phyloP scores from a whole-genome alignment of 2,329 filamentous ascomycete genomes.

The Beauveria bassiana region DNA sequence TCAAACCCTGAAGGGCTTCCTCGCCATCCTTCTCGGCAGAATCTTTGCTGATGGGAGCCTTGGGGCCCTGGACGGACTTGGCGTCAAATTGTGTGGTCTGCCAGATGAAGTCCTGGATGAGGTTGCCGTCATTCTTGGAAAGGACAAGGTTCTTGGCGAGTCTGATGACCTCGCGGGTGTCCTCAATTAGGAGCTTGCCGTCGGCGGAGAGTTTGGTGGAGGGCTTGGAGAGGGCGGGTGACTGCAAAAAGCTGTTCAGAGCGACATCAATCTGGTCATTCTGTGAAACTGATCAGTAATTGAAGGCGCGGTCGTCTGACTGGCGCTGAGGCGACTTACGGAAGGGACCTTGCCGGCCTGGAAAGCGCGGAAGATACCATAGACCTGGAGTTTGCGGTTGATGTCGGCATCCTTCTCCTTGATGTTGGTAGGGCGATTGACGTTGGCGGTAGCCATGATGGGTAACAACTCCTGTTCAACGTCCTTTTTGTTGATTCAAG shows the following conservation, averaged over 20 bases:
- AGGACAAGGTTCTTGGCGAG: slow-evolving; percentile 79
- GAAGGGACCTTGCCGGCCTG: slow-evolving; percentile 85
- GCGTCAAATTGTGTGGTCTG: slow-evolving; percentile 71
- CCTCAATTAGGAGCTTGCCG: slow-evolving; percentile 68
- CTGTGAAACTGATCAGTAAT: slow-evolving; percentile 31
- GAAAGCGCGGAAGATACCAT: slow-evolving; percentile 83
- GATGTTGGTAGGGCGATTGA: slow-evolving; percentile 67
- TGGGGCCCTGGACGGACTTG: slow-evolving; percentile 53
- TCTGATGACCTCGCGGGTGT: slow-evolving; percentile 71
- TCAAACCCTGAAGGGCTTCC: slow-evolving; percentile 73
- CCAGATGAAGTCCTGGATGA: slow-evolving; percentile 96
- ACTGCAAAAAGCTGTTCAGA: slow-evolving; percentile 77
- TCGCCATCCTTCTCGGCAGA: slow-evolving; percentile 75
- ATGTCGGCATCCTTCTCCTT: slow-evolving; percentile 79
- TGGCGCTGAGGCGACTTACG: slow-evolving; percentile 41
- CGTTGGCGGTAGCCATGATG: slow-evolving; percentile 28
- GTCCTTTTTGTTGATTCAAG: background rate
- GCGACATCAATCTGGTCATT: slow-evolving; percentile 96
- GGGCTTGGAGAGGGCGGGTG: slow-evolving; percentile 60
- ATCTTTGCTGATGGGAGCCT: slow-evolving; percentile 65
- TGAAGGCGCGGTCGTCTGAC: background rate
- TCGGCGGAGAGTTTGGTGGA: slow-evolving; percentile 73
- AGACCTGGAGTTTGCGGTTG: slow-evolving; percentile 89
- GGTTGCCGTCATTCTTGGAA: slow-evolving; percentile 89
- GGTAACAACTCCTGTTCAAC: slow-evolving; percentile 4